Base-by-base conservation (phyloP, 257 asterid species). In the Galeopsis tetrahit region DNA sequence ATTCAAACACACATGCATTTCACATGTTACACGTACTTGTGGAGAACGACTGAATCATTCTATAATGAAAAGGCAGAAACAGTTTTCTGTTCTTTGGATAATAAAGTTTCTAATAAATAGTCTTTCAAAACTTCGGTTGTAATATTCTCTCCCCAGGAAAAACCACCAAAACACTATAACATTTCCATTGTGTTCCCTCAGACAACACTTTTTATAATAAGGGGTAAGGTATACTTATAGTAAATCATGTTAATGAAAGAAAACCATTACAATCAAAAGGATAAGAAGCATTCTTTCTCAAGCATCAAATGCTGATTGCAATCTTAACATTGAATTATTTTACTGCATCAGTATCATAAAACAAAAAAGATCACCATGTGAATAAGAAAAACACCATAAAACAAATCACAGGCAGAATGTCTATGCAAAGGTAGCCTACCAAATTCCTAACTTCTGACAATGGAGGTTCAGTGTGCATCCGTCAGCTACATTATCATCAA, bases 401-500 rank as follows among this genome's bases (percentile, higher is more conserved):
- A 2, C 35, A 44, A 58, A 65, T 61, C 73, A 71, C 59, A 59
- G 46, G 75, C 28, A 79, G 59, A 63, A 69, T 46, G 49, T 57
- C 15, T 21, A 42, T 21, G 69, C 69, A 65, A 52, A 78, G 59
- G 68, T 52, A 67, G 46, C 86, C 72, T 88, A 94, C 97, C 97
- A 76, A 75, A 88, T 33, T 71, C 78, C 86, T 11, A 88, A 71
- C 77, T 75, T 83, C 84, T 78, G 85, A 75, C 77, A 78, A 61
- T 44, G 52, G 51, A 91, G 71, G 78, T 68, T 78, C 75, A 94
- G 79, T 49, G 69, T 81, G 86, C 87, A 84, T 46, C 78, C 89
- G 79, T 78, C 82, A 57, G 79, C 85, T 34, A 42, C 83, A 77
- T 78, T 85, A 73, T 84, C 91, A 78, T 88, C 97, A 74, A 91